A percentile compares a stretch with the other conserved stretches of the same genome.
phyloP scores from a whole-genome alignment of 2,329 filamentous ascomycete species.

The Purpureocillium lavendulum region DNA sequence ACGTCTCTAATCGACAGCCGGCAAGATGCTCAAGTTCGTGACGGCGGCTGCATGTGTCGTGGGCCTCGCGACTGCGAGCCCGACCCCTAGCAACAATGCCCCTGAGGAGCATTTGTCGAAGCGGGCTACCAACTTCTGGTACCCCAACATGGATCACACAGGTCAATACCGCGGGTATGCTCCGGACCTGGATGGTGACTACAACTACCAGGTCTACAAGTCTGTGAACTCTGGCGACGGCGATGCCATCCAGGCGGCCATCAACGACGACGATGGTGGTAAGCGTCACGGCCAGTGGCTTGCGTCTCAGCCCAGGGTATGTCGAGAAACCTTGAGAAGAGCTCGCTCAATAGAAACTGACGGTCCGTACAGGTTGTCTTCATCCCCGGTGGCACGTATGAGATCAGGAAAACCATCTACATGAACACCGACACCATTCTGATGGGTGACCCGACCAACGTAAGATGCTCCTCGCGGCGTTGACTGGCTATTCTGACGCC shows the following conservation, averaged over 20 bases:
- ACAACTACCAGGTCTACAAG: constrained; percentile 27
- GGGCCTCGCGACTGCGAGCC: constrained; percentile 10
- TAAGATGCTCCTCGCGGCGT: constrained; percentile 1
- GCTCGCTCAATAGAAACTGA: neutral
- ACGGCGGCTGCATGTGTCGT: constrained; percentile 9
- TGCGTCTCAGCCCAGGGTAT: constrained; percentile 31
- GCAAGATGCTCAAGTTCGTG: constrained; percentile 10
- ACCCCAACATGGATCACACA: constrained; percentile 32
- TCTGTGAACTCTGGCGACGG: constrained; percentile 28
- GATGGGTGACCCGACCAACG: constrained; percentile 35
- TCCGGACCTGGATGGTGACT: constrained; percentile 29
- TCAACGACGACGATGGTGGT: constrained; percentile 25
- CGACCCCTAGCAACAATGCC: constrained; percentile 4
- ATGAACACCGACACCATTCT: constrained; percentile 36
- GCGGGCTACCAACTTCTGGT: constrained; percentile 26
- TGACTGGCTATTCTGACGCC: neutral
- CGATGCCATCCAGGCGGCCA: constrained; percentile 27
- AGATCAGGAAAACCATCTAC: constrained; percentile 26
- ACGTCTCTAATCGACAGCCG: neutral
- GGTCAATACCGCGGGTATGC: constrained; percentile 26
- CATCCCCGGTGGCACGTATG: constrained; percentile 32
- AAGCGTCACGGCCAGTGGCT: constrained; percentile 28
- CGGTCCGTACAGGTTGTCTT: constrained; percentile 23
- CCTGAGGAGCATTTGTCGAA: constrained; percentile 7
- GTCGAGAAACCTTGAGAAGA: neutral